phyloP scores from a whole-genome alignment of 306 rosid genomes.

The Sophora flavescens region DNA sequence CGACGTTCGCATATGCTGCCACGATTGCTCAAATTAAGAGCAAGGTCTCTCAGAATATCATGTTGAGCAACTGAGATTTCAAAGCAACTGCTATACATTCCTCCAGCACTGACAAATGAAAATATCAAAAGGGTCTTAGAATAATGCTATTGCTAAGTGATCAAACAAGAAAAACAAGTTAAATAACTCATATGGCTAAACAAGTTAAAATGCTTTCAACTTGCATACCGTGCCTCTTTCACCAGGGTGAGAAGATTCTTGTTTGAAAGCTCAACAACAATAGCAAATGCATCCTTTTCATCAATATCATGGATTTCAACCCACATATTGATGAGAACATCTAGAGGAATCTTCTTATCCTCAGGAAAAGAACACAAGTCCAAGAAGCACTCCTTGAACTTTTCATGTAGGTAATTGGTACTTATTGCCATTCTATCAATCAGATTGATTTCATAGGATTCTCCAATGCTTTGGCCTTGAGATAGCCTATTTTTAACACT shows the following conservation, averaged over 20 bases:
- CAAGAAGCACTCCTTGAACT: conserved; percentile 80
- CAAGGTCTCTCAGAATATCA: conserved; percentile 86
- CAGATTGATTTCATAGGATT: conserved; percentile 70
- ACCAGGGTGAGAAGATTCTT: conserved; percentile 84
- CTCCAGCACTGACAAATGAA: conserved; percentile 67
- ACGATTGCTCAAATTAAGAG: conserved; percentile 69
- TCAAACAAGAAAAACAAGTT: conserved; percentile 2
- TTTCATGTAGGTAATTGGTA: conserved; percentile 57
- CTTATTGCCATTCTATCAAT: conserved; percentile 79
- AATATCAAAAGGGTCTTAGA: conserved; percentile 38
- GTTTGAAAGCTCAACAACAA: conserved; percentile 81
- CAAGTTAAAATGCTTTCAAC: conserved; percentile 9
- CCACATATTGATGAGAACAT: conserved; percentile 86
- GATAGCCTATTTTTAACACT: conserved; percentile 76
- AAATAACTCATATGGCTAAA: neutral
- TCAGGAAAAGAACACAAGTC: conserved; percentile 89
- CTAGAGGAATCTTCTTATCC: conserved; percentile 87
- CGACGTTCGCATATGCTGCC: conserved; percentile 52
- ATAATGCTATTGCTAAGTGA: conserved; percentile 5
- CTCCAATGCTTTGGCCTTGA: conserved; percentile 76
- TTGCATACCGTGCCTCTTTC: conserved; percentile 73
- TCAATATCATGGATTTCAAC: conserved; percentile 80
- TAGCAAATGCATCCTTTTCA: conserved; percentile 74
- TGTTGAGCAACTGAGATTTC: conserved; percentile 87
- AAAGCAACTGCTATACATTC: conserved; percentile 72